phyloP scores from a whole-genome alignment of 2,329 filamentous ascomycete genomes.

The Ophiostoma himal-ulmi region DNA sequence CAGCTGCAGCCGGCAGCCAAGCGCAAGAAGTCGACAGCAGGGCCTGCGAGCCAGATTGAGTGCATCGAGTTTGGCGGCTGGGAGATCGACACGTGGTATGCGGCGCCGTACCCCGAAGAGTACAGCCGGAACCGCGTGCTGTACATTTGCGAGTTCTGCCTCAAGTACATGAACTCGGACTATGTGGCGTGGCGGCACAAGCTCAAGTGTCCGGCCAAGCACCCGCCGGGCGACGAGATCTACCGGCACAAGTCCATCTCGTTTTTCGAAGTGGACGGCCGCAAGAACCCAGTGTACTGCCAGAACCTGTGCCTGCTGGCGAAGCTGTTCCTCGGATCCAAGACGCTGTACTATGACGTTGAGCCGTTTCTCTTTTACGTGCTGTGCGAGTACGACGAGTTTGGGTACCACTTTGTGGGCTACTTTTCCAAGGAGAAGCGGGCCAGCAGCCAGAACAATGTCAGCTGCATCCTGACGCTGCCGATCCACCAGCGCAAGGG shows the following conservation, averaged over 20 bases:
- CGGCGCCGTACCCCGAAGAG: conserved; percentile 94
- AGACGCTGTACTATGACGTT: conserved; percentile 96
- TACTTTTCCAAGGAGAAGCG: conserved; percentile 99
- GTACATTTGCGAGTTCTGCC: conserved; percentile 98
- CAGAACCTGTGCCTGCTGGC: conserved; percentile 94
- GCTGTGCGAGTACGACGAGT: conserved; percentile 86
- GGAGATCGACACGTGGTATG: conserved; percentile 99
- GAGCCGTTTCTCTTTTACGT: conserved; percentile 97
- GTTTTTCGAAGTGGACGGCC: conserved; percentile 95
- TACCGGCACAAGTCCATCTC: conserved; percentile 87
- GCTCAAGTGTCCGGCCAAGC: conserved; percentile 91
- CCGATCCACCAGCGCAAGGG: conserved; percentile 96
- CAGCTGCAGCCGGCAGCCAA: conserved; percentile 31
- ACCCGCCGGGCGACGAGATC: conserved; percentile 95
- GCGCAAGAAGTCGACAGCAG: conserved; percentile 63
- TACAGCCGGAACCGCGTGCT: conserved; percentile 93
- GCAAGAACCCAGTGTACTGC: conserved; percentile 97
- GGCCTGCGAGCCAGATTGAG: conserved; percentile 91
- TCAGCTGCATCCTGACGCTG: conserved; percentile 91
- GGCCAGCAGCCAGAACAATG: conserved; percentile 90
- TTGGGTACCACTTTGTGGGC: conserved; percentile 94
- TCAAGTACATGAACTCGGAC: conserved; percentile 99
- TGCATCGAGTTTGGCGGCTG: conserved; percentile 97
- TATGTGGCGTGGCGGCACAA: conserved; percentile 98
- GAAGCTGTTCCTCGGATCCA: conserved; percentile 96